A percentile compares a stretch with the other conserved stretches of the same genome.
These are phyloP conservation scores for Cyclotella sp. DNA, from an alignment of 108 stramenopile genomes.

Conservation along the genomic window DNA sequence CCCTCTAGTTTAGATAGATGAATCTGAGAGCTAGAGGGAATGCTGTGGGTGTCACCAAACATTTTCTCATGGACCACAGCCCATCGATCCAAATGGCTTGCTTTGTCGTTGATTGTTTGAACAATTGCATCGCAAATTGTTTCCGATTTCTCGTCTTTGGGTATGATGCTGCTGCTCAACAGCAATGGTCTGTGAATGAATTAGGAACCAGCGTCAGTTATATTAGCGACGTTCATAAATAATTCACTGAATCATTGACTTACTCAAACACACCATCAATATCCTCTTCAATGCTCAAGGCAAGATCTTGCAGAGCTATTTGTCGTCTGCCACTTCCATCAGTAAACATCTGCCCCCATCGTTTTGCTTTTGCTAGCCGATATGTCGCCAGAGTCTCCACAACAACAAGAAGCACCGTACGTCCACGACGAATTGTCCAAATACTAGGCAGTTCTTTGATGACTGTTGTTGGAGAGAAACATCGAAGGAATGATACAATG, in stretches of 20 bases:
- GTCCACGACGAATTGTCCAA: constrained; percentile 15
- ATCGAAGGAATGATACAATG: background rate
- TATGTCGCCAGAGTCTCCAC: constrained; percentile 8
- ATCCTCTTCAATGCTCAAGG: constrained; percentile 8
- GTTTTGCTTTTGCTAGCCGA: constrained; percentile 1
- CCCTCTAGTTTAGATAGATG: background rate
- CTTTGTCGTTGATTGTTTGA: constrained; percentile 4
- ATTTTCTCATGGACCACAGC: background rate
- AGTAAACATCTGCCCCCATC: constrained; percentile 14
- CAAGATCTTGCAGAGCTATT: constrained; percentile 11
- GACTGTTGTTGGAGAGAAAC: constrained; percentile 11
- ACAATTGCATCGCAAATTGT: constrained; percentile 6
- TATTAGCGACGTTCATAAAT: background rate
- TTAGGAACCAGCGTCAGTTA: background rate
- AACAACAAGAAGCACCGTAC: constrained; percentile 16
- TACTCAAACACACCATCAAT: constrained; percentile 1
- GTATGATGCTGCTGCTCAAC: constrained; percentile 4
- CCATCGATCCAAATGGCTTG: background rate
- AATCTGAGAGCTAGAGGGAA: background rate
- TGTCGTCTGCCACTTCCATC: constrained; percentile 13
- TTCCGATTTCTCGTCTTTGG: constrained; percentile 15
- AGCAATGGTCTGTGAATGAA: background rate
- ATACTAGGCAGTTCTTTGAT: constrained; percentile 18
- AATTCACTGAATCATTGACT: background rate
- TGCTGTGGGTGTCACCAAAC: constrained; percentile 1